A percentile compares a stretch with the other conserved stretches of the same genome.
Evolutionary conservation across 1,284 basidiomycete genomes (phyloP).

Genomic region (Ceratobasidium sp.): DNA sequence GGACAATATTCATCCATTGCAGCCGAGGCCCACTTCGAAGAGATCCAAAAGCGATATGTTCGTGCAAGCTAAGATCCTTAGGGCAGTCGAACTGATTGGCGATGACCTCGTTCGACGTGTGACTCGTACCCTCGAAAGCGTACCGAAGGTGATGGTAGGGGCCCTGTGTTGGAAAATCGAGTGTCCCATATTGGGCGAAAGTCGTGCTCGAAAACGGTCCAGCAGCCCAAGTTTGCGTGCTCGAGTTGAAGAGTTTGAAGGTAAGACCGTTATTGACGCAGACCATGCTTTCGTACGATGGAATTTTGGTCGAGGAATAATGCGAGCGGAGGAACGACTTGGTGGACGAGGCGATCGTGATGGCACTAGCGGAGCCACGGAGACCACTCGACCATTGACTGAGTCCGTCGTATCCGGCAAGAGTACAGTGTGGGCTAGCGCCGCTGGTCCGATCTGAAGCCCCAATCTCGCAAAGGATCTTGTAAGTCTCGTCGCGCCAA

Average conservation of each 20-base stretch:
- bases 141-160: conserved; percentile 59
- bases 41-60: conserved; percentile 61
- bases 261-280: conserved; percentile 59
- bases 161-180: conserved; percentile 53
- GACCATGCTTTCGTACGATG: conserved; percentile 50
- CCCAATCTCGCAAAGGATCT: conserved; percentile 51
- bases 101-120: conserved; percentile 63
- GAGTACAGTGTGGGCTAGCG: neutral
- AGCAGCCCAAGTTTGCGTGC: conserved; percentile 44
- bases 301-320: conserved; percentile 57
- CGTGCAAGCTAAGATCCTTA: conserved; percentile 60
- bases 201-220: conserved; percentile 47
- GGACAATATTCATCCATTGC: conserved; percentile 66
- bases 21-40: conserved; percentile 62
- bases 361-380: neutral
- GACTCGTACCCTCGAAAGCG: conserved; percentile 57
- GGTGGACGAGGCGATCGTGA: conserved; percentile 60
- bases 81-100: conserved; percentile 61
- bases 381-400: neutral
- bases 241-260: conserved; percentile 51
- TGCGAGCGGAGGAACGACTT: conserved; percentile 61
- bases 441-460: no score
- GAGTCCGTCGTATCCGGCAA: neutral
- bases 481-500: conserved; percentile 63
- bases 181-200: conserved; percentile 54